These are phyloP conservation scores for Lyophyllum semitale DNA, from an alignment of 768 basidiomycete species.

Conservation along the genomic window DNA sequence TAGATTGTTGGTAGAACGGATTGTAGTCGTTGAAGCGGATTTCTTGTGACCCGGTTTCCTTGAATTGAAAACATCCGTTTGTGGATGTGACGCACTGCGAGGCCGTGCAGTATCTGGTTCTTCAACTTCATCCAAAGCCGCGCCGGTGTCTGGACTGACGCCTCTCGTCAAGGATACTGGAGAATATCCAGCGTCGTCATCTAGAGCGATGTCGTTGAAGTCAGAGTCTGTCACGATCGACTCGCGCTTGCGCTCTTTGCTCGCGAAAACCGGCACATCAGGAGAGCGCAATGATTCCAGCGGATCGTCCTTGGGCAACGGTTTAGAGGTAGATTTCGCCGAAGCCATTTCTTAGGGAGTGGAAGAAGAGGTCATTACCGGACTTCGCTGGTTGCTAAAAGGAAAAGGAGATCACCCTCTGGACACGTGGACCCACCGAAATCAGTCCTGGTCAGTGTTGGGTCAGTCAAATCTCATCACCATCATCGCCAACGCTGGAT, in stretches of 20 bases:
- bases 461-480: neutral
- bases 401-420: slow-evolving; percentile 12
- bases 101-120: slow-evolving; percentile 16
- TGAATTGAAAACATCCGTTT: slow-evolving; percentile 19
- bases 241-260: slow-evolving; percentile 29
- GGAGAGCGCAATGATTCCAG: slow-evolving; percentile 58
- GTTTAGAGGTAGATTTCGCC: slow-evolving; percentile 11
- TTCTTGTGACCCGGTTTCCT: slow-evolving; percentile 53
- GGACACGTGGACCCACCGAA: slow-evolving; percentile 12
- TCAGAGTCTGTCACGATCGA: slow-evolving; percentile 58
- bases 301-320: slow-evolving; percentile 19
- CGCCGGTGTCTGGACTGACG: slow-evolving; percentile 15
- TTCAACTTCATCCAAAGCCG: slow-evolving; percentile 9
- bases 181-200: slow-evolving; percentile 44
- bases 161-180: slow-evolving; percentile 33
- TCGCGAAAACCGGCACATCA: slow-evolving; percentile 30
- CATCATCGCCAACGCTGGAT: no score
- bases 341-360: slow-evolving; percentile 19
- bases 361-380: slow-evolving; percentile 7
- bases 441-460: neutral
- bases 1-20: slow-evolving; percentile 50
- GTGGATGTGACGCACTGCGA: slow-evolving; percentile 1
- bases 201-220: slow-evolving; percentile 64
- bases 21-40: slow-evolving; percentile 61
- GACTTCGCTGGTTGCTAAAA: slow-evolving; percentile 10